Conservation (phyloP, 2,329 filamentous ascomycete species). For the Eutypella sp. region DNA sequence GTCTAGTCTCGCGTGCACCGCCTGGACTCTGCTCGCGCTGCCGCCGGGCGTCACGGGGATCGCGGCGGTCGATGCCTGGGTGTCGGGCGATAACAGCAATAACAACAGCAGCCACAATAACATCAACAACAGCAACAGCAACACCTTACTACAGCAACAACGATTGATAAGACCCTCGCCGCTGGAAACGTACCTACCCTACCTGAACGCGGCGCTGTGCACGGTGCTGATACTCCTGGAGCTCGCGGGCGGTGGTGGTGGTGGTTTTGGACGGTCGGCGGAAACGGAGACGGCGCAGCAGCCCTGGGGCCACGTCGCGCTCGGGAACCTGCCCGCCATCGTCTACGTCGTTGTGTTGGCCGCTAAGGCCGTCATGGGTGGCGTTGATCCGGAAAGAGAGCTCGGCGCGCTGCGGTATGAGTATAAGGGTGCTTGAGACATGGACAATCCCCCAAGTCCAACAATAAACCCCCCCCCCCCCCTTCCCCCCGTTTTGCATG, state of each 20-base stretch:
- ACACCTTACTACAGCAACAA: slow-evolving; percentile 7
- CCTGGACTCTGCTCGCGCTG: slow-evolving; percentile 54
- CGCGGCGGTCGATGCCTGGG: slow-evolving; percentile 41
- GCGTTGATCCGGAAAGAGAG: slow-evolving; percentile 63
- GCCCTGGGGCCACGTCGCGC: slow-evolving; percentile 32
- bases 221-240: slow-evolving; percentile 45
- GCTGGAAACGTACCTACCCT: slow-evolving; percentile 54
- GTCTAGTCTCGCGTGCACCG: slow-evolving; percentile 58
- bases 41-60: slow-evolving; percentile 53
- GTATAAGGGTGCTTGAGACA: slow-evolving; percentile 55
- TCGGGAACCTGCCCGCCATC: slow-evolving; percentile 48
- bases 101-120: slow-evolving; percentile 6
- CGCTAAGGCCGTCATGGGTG: slow-evolving; percentile 61
- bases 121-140: slow-evolving; percentile 15
- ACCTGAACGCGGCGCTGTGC: slow-evolving; percentile 55
- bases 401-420: slow-evolving; percentile 58
- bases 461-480: too few species aligned
- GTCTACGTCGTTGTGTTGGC: slow-evolving; percentile 58
- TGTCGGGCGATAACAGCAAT: slow-evolving; percentile 15
- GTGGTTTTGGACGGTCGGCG: background rate
- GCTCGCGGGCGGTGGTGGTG: slow-evolving; percentile 16
- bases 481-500: too few species aligned
- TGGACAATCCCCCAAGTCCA: too few species aligned
- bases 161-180: slow-evolving; percentile 38
- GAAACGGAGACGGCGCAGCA: slow-evolving; percentile 19